Conservation (phyloP, 306 rosid species). For the Abrus pulchellus region DNA sequence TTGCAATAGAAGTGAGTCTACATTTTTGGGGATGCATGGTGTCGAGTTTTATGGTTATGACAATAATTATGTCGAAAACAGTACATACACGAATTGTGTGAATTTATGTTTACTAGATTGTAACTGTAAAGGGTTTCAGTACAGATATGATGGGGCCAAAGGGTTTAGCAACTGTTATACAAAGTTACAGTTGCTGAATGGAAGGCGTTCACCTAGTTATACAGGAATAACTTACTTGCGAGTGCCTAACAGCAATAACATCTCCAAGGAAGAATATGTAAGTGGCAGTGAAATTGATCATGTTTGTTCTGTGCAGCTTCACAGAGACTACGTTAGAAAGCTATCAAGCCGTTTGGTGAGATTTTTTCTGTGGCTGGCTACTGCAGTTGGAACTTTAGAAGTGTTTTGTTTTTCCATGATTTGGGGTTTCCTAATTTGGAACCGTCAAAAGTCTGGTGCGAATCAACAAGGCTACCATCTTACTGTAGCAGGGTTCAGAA, state of each 20-base stretch:
- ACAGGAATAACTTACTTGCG: conserved; percentile 39
- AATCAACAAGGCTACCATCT: conserved; percentile 5
- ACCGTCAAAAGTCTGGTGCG: conserved; percentile 32
- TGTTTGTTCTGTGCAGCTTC: neutral
- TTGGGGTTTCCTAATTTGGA: conserved; percentile 20
- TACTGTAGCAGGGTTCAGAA: conserved; percentile 19
- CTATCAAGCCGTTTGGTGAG: conserved; percentile 11
- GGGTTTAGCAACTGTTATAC: neutral
- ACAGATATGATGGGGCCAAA: neutral
- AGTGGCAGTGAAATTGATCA: neutral
- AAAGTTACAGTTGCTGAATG: conserved; percentile 46
- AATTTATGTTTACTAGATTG: conserved; percentile 26
- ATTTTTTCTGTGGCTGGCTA: conserved; percentile 44
- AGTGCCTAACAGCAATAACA: conserved; percentile 23
- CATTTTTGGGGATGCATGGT: neutral
- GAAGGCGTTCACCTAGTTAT: conserved; percentile 15
- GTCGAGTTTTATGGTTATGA: conserved; percentile 2
- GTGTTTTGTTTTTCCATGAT: neutral
- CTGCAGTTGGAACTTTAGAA: conserved; percentile 30
- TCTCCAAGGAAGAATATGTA: neutral
- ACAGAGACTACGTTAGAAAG: neutral
- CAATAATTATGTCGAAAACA: neutral
- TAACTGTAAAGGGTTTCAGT: conserved; percentile 46
- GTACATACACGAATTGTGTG: conserved; percentile 22
- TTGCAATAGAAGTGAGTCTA: neutral